Evolutionary conservation across 1,139 yeast genomes (phyloP).

Genomic region (Hemisphaericaspora xylanilytica): DNA sequence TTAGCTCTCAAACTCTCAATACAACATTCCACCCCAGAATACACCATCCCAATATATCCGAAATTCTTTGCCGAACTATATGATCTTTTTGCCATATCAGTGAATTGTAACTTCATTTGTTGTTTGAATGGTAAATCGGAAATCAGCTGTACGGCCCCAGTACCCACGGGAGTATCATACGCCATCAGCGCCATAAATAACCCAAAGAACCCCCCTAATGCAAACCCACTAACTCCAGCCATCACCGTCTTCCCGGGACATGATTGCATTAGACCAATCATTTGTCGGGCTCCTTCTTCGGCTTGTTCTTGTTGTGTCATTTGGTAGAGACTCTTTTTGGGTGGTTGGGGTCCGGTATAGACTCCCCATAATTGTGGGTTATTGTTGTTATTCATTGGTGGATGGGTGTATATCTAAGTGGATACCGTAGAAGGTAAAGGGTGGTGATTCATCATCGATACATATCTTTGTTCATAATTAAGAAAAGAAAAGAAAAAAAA

Average conservation of each 20-base stretch:
- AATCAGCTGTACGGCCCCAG: constrained; percentile 52
- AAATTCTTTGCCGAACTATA: constrained; percentile 88
- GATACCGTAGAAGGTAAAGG: no score
- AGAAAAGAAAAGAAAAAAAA: not conserved
- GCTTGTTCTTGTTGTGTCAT: constrained; percentile 94
- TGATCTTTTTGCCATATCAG: constrained; percentile 89
- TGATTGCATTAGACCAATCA: constrained; percentile 82
- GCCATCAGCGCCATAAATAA: constrained; percentile 94
- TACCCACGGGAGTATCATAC: constrained; percentile 75
- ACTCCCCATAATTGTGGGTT: constrained; percentile 17
- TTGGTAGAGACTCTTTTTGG: constrained; percentile 51
- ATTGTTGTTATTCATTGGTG: not conserved
- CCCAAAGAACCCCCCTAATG: constrained; percentile 94
- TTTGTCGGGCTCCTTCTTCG: constrained; percentile 81
- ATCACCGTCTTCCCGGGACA: constrained; percentile 93
- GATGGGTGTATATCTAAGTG: not conserved
- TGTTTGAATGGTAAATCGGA: constrained; percentile 87
- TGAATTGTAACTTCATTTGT: constrained; percentile 87
- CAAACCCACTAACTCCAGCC: constrained; percentile 94
- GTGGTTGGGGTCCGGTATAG: constrained; percentile 21
- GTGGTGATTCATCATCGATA: not conserved
- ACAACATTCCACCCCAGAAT: constrained; percentile 92
- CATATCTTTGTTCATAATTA: no score
- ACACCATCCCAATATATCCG: constrained; percentile 91
- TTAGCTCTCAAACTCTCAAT: constrained; percentile 86